Conservation (phyloP, 2,329 filamentous ascomycete species). For the Exserohilum turcica region DNA sequence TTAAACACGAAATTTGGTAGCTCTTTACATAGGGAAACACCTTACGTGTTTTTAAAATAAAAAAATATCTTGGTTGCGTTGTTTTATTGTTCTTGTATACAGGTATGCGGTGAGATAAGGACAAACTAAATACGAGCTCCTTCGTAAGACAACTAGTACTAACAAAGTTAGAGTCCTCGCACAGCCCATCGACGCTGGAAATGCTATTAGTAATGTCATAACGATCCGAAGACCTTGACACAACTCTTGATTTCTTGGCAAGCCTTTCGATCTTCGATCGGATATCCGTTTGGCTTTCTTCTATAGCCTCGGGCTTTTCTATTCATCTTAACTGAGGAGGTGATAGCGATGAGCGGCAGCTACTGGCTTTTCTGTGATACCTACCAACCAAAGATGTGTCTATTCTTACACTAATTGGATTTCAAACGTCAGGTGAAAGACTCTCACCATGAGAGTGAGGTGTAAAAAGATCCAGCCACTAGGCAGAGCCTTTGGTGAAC, state of each 20-base stretch:
- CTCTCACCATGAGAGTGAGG: neutral
- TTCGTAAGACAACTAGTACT: constrained; percentile 22
- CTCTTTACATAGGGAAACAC: no score
- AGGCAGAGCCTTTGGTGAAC: neutral
- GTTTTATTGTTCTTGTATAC: no score
- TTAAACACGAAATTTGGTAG: no score
- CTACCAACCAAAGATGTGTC: neutral
- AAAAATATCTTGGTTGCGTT: no score
- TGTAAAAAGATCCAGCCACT: no score
- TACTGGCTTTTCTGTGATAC: constrained; percentile 5
- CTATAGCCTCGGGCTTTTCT: neutral
- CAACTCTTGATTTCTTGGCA: neutral
- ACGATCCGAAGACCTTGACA: constrained; percentile 39
- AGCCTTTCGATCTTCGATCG: no score
- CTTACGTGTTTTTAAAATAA: no score
- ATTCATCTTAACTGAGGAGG: neutral
- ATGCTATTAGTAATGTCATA: constrained; percentile 57
- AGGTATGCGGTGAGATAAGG: constrained; percentile 59
- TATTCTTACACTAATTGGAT: constrained; percentile 11
- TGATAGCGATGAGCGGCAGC: constrained; percentile 1
- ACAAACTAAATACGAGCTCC: no score
- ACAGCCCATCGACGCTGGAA: constrained; percentile 59
- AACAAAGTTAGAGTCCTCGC: constrained; percentile 54
- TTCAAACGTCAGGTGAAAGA: constrained; percentile 4
- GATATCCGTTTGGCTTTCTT: no score